Conservation (phyloP, 805 yeast species). For the Metschnikowia aberdeeniae region DNA sequence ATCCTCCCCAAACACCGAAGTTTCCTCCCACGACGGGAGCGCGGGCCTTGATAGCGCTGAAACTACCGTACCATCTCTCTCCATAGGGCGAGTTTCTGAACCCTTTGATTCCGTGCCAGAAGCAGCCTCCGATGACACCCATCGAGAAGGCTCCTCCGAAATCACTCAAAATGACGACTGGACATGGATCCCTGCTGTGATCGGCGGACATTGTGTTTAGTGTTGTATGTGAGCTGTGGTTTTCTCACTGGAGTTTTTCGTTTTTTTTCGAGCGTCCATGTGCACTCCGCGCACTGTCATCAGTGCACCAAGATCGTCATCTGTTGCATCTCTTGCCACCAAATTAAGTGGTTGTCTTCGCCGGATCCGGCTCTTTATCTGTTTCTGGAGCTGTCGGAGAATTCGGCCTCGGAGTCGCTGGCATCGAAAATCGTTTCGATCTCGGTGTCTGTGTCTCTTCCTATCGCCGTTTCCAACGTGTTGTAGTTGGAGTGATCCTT, state of each 20-base stretch:
- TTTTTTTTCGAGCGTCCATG: slow-evolving; percentile 1
- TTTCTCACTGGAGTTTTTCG: slow-evolving; percentile 4
- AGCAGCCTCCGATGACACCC: slow-evolving; percentile 98
- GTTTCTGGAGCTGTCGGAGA: not conserved
- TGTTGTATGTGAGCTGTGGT: not conserved
- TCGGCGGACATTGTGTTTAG: slow-evolving; percentile 71
- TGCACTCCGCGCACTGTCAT: slow-evolving; percentile 2
- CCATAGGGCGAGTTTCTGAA: slow-evolving; percentile 97
- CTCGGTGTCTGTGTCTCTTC: not conserved
- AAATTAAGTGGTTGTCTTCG: not conserved
- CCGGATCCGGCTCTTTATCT: not conserved
- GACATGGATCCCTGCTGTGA: slow-evolving; percentile 99
- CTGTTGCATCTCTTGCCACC: too few species aligned
- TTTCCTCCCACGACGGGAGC: slow-evolving; percentile 99
- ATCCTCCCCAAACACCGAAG: slow-evolving; percentile 99
- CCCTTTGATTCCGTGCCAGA: slow-evolving; percentile 99
- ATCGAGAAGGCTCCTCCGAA: slow-evolving; percentile 99
- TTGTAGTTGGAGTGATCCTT: not conserved
- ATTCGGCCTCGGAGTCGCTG: not conserved
- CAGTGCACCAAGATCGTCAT: not conserved
- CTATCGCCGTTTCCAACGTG: not conserved
- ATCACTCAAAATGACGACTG: slow-evolving; percentile 90
- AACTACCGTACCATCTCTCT: slow-evolving; percentile 86
- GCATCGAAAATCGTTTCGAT: slow-evolving; percentile 1
- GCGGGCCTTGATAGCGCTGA: slow-evolving; percentile 88